Base-by-base conservation (phyloP, 2,329 filamentous ascomycete genomes). In the Juglanconis sp. region DNA sequence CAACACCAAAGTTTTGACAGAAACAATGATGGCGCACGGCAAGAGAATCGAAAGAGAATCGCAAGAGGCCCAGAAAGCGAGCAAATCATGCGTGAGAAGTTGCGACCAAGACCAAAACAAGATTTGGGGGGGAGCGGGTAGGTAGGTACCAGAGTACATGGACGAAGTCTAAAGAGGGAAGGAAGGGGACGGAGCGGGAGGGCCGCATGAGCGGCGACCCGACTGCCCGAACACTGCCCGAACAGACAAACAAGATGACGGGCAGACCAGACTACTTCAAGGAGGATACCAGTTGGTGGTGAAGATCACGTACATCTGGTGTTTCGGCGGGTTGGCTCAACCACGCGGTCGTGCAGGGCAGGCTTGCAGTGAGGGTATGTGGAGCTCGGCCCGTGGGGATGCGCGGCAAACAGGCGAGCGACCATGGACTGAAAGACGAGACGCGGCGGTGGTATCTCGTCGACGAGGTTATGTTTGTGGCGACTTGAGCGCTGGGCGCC, bases 221-320 rank as follows among this genome's bases (percentile, higher is more conserved):
- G 50, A 53, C 53, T 53, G 53, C n/a, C 44, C 60, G 63, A 64
- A 55, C 61, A 62, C 52, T 61, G 48, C 56, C n/a, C 17, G 17
- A 24, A 60, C 67, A 64, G 63, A 60, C 66, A 57, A 63, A 66
- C 63, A 63, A 63, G 59, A 53, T 58, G 61, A 54, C 62, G 65
- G 65, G 64, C 56, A 68, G 59, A 67, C 65, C 68, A 68, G 70
- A 69, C 66, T 64, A 65, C 59, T 17, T 62, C 57, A 56, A 55
- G 49, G 57, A 56, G 51, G 38, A 50, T 59, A 60, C 30, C 40
- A 10, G 64, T 59, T 62, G 63, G 67, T 61, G 68, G 68, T 64
- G 68, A 50, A 68, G 67, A 73, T 73, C 73, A 77, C 75, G 68
- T 77, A 77, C 76, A 68, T 65, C 71, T 72, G 69, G 70, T 65